Percentiles rank a stretch among this genome's conserved stretches.
Conservation (phyloP, 148 eudicot species). For the Salicornia ramosissima region DNA sequence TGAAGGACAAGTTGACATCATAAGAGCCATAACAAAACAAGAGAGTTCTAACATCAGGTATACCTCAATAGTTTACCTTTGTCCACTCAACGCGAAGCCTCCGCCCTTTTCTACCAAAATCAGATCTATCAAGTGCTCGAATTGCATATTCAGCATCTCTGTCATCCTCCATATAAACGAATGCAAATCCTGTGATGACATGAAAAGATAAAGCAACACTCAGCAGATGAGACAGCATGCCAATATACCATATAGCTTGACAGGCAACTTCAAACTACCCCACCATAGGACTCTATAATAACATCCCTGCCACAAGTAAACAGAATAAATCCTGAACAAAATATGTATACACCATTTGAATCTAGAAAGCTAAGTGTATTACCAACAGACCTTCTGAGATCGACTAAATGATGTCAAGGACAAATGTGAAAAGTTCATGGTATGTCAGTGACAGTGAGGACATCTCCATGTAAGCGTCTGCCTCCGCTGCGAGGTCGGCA, state of each 20-base stretch:
- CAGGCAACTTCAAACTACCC: conserved; percentile 19
- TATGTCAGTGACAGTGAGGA: conserved; percentile 47
- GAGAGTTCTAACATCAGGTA: neutral
- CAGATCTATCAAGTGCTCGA: conserved; percentile 64
- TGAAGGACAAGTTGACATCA: conserved; percentile 9
- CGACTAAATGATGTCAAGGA: conserved; percentile 70
- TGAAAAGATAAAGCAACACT: conserved; percentile 1
- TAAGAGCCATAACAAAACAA: neutral
- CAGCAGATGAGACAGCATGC: conserved; percentile 7
- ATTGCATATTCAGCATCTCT: conserved; percentile 94
- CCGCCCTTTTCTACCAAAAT: conserved; percentile 88
- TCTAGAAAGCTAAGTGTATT: conserved; percentile 32
- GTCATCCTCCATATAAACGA: conserved; percentile 86
- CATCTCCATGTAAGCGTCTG: conserved; percentile 53
- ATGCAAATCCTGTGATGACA: conserved; percentile 61
- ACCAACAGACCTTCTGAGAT: conserved; percentile 75
- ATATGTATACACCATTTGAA: conserved; percentile 22
- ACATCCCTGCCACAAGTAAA: conserved; percentile 17
- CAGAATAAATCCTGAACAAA: neutral
- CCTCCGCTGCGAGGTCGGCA: conserved; percentile 52
- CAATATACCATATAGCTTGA: conserved; percentile 2
- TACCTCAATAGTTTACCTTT: conserved; percentile 48
- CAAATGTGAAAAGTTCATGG: conserved; percentile 70
- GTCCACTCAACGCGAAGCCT: conserved; percentile 95
- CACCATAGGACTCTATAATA: neutral